These are phyloP conservation scores for Thalassiosira exigua DNA, from an alignment of 352 stramenopile genomes.

Conservation along the genomic window DNA sequence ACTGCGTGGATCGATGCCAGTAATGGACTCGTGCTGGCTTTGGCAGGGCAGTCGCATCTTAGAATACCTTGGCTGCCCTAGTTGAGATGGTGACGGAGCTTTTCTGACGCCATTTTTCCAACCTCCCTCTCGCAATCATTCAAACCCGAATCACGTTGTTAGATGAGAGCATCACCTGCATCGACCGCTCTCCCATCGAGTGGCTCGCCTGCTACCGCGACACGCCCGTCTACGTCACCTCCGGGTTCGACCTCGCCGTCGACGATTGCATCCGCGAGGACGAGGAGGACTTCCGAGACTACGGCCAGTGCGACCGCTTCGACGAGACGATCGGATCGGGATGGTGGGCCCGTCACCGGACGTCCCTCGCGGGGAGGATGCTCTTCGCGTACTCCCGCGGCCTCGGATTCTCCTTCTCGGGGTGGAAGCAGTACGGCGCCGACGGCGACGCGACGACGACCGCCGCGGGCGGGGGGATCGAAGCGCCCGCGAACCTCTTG, in stretches of 20 bases:
- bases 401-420: constrained; percentile 68
- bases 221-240: constrained; percentile 58
- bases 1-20: too few species aligned
- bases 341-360: constrained; percentile 73
- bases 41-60: neutral
- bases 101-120: too few species aligned
- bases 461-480: constrained; percentile 39
- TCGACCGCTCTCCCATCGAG: constrained; percentile 71
- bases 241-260: constrained; percentile 73
- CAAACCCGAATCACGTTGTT: too few species aligned
- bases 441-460: constrained; percentile 31
- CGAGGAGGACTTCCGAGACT: constrained; percentile 61
- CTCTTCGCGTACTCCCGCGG: constrained; percentile 71
- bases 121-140: too few species aligned
- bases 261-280: constrained; percentile 65
- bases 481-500: constrained; percentile 63
- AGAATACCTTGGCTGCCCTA: too few species aligned
- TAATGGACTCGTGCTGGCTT: too few species aligned
- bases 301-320: constrained; percentile 77
- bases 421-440: constrained; percentile 79
- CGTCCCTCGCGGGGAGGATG: constrained; percentile 62
- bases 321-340: constrained; percentile 64
- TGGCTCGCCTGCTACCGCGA: constrained; percentile 59
- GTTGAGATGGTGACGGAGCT: too few species aligned
- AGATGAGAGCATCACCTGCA: constrained; percentile 62